phyloP scores from a whole-genome alignment of 2,329 filamentous ascomycete species.

The Berkeleyomyces rouxiae region DNA sequence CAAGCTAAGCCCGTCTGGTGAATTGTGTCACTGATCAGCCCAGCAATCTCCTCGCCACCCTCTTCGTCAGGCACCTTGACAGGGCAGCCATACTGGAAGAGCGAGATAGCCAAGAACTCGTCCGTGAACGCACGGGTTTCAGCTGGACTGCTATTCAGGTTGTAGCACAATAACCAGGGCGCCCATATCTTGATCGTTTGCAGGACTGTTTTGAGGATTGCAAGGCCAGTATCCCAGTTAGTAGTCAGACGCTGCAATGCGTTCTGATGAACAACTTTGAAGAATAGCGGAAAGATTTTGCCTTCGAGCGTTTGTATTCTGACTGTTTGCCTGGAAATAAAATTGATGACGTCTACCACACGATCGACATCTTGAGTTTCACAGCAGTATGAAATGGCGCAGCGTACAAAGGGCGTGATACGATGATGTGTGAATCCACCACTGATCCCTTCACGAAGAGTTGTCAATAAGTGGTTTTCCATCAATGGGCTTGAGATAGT shows the following conservation, averaged over 20 bases:
- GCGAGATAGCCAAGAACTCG: conserved; percentile 26
- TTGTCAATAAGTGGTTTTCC: conserved; percentile 34
- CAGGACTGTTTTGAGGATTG: background rate
- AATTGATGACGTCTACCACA: conserved; percentile 25
- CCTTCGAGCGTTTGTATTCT: conserved; percentile 32
- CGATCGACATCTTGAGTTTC: conserved; percentile 21
- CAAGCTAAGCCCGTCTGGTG: conserved; percentile 28
- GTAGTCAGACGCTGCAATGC: background rate
- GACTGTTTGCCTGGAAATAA: conserved; percentile 29
- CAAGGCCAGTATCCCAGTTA: background rate
- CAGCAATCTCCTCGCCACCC: conserved; percentile 19
- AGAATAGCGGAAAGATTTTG: conserved; percentile 31
- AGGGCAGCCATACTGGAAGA: conserved; percentile 25
- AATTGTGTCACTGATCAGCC: conserved; percentile 22
- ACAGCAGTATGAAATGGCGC: conserved; percentile 36
- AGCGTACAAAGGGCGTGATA: conserved; percentile 41
- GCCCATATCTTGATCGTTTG: conserved; percentile 29
- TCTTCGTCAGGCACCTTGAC: conserved; percentile 20
- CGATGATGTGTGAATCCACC: conserved; percentile 30
- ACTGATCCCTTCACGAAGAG: conserved; percentile 37
- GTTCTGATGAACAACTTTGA: conserved; percentile 16
- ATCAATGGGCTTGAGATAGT: conserved; percentile 34
- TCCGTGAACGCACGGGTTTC: conserved; percentile 27
- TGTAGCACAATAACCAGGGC: conserved; percentile 32
- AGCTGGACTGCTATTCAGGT: conserved; percentile 10